Conservation (phyloP, 202 grass and related monocot genomes). For the Tripidium arundinaceum region DNA sequence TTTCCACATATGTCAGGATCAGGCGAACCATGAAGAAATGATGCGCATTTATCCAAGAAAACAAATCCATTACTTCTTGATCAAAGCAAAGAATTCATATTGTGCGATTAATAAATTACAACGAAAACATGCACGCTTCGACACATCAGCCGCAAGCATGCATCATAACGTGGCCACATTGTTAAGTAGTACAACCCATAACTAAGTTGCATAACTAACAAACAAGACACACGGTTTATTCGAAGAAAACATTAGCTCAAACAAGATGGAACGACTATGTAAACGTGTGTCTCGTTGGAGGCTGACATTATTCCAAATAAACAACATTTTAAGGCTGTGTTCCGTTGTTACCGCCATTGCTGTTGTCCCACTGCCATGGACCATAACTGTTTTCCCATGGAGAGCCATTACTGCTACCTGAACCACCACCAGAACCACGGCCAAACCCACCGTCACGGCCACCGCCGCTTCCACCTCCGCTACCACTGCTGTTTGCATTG, state of each 20-base stretch:
- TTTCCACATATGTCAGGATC: too few species aligned
- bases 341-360: not conserved
- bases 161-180: not conserved
- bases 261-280: not conserved
- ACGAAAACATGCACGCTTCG: not conserved
- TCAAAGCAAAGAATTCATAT: not conserved
- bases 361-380: not conserved
- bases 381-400: not conserved
- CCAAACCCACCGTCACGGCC: conserved; percentile 28
- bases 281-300: not conserved
- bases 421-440: not conserved
- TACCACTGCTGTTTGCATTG: not conserved
- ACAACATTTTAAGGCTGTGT: not conserved
- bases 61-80: not conserved
- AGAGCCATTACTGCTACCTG: not conserved
- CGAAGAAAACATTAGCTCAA: not conserved
- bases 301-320: not conserved
- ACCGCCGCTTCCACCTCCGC: not conserved
- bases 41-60: not conserved
- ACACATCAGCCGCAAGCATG: not conserved
- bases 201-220: not conserved
- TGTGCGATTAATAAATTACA: not conserved
- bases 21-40: too few species aligned
- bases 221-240: not conserved
- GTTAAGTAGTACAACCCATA: not conserved